Base-by-base conservation (phyloP, 495 filamentous ascomycete genomes). In the Penicillium macrosclerotiorum region DNA sequence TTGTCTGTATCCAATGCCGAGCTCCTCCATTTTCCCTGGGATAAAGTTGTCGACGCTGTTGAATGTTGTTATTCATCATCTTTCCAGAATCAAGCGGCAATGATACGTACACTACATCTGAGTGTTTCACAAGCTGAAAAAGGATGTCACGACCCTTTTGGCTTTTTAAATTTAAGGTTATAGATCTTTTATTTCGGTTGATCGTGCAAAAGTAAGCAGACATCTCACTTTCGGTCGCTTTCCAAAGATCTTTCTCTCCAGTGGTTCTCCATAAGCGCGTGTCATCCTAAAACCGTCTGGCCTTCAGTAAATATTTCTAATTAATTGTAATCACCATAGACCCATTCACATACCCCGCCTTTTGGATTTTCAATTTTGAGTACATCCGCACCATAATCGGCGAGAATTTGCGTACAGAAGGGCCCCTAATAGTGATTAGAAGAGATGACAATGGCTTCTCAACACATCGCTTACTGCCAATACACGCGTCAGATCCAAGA, bases 391-490 rank as follows among this genome's bases (percentile, higher is more conserved):
- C 90, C 90, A 58, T 95, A 78, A 60, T 95, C 90, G 42, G 90
- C 90, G 3, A 96, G 78, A 20, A 96, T 95, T 62, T 96, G 90
- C 23, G 90, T 95, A 51, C 88, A 91, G 61, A 94, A 95, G 45
- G 90, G 90, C 81, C 52, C 60, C 59, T 65, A 34, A 11, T 1
- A 26, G 26, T 4, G 1, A 8, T 45, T 13, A 48, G 41, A 12
- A n/a, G n/a, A n/a, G n/a, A n/a, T n/a, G n/a, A n/a, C n/a, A 5
- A 13, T 24, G 18, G 5, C 8, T 26, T 32, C 8, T 16, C 13
- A 6, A n/a, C 32, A 31, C 5, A 17, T 42, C 6, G 73, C 84
- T 51, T 76, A 94, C 90, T 18, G 90, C 90, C 24, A 96, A 76
- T 3, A 96, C 90, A 67, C 90, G 77, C 0, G 90, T 93, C 80